Evolutionary conservation across 371 early-diverging fungal genomes (phyloP).

Genomic region (Mucor saturninus): DNA sequence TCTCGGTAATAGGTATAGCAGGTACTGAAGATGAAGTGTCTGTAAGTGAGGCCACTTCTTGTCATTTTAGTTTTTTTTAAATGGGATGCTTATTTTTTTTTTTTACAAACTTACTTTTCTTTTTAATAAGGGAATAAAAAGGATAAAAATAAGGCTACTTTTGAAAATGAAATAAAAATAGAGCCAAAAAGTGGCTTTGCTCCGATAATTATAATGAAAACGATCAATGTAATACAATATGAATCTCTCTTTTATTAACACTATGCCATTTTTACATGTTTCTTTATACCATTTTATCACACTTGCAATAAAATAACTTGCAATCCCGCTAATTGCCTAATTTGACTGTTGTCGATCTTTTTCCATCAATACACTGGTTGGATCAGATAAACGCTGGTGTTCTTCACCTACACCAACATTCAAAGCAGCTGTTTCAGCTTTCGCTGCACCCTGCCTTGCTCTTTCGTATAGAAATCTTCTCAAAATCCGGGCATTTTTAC

Average conservation of each 20-base stretch:
- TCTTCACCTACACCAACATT: not conserved
- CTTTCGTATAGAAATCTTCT: constrained; percentile 42
- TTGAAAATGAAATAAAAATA: not conserved
- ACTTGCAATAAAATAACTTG: not conserved
- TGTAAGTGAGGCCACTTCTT: not conserved
- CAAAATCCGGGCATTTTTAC: constrained; percentile 45
- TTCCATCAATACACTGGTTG: constrained; percentile 14
- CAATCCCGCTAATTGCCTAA: constrained; percentile 2
- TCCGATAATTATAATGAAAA: not conserved
- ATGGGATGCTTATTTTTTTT: not conserved
- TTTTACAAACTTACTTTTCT: not conserved
- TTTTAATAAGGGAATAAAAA: not conserved
- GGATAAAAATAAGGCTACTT: not conserved
- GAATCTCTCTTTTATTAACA: not conserved
- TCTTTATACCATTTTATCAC: not conserved
- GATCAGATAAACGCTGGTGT: not conserved
- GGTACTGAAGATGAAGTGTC: not conserved
- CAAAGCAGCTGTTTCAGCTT: constrained; percentile 26
- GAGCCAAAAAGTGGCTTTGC: constrained; percentile 3
- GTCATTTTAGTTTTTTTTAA: not conserved
- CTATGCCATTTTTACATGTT: not conserved
- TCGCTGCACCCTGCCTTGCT: constrained; percentile 24
- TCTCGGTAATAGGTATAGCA: not conserved
- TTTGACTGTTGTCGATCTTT: constrained; percentile 13
- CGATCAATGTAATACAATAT: not conserved